These are phyloP conservation scores for Syzygium oleosum DNA, from an alignment of 345 rosid species.

Conservation along the genomic window DNA sequence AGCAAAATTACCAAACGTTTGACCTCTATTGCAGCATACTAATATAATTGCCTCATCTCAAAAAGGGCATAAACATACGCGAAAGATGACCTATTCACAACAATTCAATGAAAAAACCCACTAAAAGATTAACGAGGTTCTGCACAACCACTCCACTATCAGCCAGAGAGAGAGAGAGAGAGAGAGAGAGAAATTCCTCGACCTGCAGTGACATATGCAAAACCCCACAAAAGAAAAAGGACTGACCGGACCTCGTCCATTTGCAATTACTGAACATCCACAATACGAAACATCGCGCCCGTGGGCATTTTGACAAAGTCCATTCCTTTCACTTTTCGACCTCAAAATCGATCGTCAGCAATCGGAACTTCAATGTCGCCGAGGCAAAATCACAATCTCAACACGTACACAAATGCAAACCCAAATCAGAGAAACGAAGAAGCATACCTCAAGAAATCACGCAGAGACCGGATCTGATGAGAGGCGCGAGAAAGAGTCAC, in stretches of 20 bases:
- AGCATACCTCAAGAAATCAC: background rate
- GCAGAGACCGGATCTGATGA: background rate
- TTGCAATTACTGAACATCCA: background rate
- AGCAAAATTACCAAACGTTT: background rate
- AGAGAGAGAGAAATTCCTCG: background rate
- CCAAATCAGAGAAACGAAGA: background rate
- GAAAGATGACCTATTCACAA: background rate
- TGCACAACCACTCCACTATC: background rate
- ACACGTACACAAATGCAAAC: background rate
- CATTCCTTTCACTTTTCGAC: background rate
- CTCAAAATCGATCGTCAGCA: background rate
- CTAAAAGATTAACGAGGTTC: background rate
- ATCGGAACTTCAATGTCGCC: background rate
- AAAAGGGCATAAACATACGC: background rate
- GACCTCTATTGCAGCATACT: background rate
- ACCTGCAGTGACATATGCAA: background rate
- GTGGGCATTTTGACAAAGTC: background rate
- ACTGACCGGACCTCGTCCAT: background rate
- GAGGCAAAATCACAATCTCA: background rate
- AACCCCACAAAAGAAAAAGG: background rate
- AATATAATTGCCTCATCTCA: background rate
- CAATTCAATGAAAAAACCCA: background rate
- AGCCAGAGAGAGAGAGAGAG: background rate
- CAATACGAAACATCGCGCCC: background rate
- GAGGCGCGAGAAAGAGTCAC: background rate